These are phyloP conservation scores for Tuber indicum DNA, from an alignment of 495 filamentous ascomycete genomes.

Conservation along the genomic window DNA sequence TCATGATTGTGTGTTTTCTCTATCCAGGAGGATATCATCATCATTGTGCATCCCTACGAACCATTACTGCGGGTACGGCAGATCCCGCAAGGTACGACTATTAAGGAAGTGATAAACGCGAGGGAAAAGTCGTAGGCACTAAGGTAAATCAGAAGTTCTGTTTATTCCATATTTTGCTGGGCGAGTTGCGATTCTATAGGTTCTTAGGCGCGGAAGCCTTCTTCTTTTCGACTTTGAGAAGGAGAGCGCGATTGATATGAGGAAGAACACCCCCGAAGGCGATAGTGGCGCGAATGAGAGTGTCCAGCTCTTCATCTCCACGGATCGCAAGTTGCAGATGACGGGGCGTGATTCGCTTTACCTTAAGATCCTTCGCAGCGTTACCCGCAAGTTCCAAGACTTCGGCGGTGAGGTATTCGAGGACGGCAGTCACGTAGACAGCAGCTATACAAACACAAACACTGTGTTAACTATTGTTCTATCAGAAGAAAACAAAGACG, in stretches of 20 bases:
- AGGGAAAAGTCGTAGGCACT: neutral
- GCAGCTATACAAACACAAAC: conserved; percentile 52
- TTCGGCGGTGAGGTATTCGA: conserved; percentile 97
- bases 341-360: conserved; percentile 98
- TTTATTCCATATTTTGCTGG: conserved; percentile 18
- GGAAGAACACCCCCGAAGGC: conserved; percentile 97
- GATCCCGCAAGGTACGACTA: neutral
- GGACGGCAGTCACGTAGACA: conserved; percentile 95
- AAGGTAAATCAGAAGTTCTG: neutral
- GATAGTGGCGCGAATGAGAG: conserved; percentile 93
- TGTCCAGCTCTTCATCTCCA: conserved; percentile 97
- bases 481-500: neutral
- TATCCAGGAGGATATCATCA: conserved; percentile 31
- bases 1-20: conserved; percentile 18
- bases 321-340: conserved; percentile 97
- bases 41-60: conserved; percentile 19
- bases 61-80: neutral
- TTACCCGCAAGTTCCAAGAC: conserved; percentile 97
- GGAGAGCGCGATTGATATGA: conserved; percentile 94
- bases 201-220: conserved; percentile 60
- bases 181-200: conserved; percentile 25
- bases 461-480: conserved; percentile 9
- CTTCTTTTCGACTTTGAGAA: conserved; percentile 99
- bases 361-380: conserved; percentile 97
- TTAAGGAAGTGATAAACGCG: neutral